Conservation (phyloP, 2,329 filamentous ascomycete genomes). For the Davidsoniella australis region DNA sequence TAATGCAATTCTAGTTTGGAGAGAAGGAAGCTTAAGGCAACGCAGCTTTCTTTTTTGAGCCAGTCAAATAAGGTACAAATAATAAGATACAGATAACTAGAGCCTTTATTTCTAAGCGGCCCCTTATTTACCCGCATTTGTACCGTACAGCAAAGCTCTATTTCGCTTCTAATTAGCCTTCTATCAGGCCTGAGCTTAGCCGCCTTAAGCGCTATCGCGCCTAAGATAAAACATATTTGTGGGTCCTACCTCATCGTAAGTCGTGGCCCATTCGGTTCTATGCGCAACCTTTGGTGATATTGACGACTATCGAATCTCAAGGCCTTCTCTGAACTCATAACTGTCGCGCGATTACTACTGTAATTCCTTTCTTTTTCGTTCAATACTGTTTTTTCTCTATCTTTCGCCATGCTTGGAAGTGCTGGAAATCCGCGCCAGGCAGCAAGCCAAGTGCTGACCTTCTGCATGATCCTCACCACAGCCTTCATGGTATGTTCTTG, state of each 20-base stretch:
- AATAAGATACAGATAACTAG: too few relatives aligned
- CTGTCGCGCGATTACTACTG: too few relatives aligned
- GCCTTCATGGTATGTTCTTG: slow-evolving; percentile 58
- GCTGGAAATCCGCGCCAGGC: slow-evolving; percentile 65
- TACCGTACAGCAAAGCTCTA: too few relatives aligned
- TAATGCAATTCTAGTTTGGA: too few relatives aligned
- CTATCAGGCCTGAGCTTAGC: too few relatives aligned
- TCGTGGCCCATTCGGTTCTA: slow-evolving; percentile 1
- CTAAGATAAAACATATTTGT: neutral
- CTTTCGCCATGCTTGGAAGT: slow-evolving; percentile 43
- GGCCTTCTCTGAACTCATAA: neutral
- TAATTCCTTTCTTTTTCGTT: neutral
- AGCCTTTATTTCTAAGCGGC: too few relatives aligned
- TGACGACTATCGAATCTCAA: neutral
- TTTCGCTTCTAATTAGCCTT: too few relatives aligned
- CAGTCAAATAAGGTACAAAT: too few relatives aligned
- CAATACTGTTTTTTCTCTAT: neutral
- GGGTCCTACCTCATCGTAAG: neutral
- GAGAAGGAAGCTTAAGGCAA: too few relatives aligned
- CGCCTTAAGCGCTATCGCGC: neutral
- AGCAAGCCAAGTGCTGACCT: slow-evolving; percentile 71
- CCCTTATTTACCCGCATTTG: too few relatives aligned
- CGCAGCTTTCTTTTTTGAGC: too few relatives aligned
- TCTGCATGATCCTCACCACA: slow-evolving; percentile 74
- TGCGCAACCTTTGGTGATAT: neutral